Conservation (phyloP, 78 protist genomes). For the Planoprotostelium fungivorum region DNA sequence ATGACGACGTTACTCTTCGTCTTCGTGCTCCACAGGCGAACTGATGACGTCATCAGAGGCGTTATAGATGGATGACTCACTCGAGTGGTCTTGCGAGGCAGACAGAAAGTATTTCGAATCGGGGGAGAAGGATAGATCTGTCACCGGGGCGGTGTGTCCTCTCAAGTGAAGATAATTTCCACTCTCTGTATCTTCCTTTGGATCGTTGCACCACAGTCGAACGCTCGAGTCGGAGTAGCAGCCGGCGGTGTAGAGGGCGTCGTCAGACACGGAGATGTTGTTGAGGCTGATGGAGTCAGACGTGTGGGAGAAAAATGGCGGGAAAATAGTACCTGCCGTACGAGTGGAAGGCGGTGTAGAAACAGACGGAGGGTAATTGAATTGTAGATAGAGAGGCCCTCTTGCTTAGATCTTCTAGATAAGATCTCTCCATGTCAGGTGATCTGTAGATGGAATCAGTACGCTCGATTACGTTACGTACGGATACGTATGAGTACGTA, state of each 20-base stretch:
- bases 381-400: constrained; percentile 41
- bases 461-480: background rate
- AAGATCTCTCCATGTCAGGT: constrained; percentile 33
- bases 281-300: constrained; percentile 17
- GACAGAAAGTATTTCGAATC: constrained; percentile 1
- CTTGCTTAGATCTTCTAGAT: constrained; percentile 48
- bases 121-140: background rate
- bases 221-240: constrained; percentile 66
- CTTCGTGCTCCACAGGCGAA: constrained; percentile 81
- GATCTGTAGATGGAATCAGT: constrained; percentile 19
- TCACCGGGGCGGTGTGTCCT: background rate
- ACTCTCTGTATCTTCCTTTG: background rate
- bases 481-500: constrained; percentile 8
- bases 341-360: constrained; percentile 74
- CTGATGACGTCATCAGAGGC: constrained; percentile 70
- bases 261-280: constrained; percentile 31
- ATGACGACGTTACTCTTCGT: constrained; percentile 69
- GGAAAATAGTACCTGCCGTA: constrained; percentile 2
- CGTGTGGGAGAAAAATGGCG: background rate
- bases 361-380: constrained; percentile 72
- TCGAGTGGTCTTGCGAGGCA: background rate
- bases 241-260: constrained; percentile 34
- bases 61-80: constrained; percentile 5
- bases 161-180: background rate
- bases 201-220: constrained; percentile 64